Evolutionary conservation across 2,329 filamentous ascomycete species (phyloP).

Genomic region (Cercospora sp.): DNA sequence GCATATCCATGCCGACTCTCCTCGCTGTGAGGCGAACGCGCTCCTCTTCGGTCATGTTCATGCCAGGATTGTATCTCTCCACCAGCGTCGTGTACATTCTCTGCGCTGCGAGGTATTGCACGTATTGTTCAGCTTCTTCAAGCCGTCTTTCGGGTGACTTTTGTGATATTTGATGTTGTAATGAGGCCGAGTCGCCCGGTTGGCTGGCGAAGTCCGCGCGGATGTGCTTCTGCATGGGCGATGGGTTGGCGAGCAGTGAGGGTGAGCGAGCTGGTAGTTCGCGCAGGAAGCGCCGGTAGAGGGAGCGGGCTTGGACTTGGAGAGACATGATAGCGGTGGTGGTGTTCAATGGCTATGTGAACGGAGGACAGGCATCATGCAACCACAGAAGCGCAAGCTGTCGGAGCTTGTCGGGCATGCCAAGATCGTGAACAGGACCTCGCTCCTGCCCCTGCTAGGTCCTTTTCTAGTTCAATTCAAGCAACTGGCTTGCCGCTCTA

Average conservation of each 20-base stretch:
- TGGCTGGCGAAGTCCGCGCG: conserved; percentile 58
- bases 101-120: conserved; percentile 82
- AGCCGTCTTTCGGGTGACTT: conserved; percentile 36
- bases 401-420: conserved; percentile 5
- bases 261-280: conserved; percentile 74
- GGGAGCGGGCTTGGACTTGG: conserved; percentile 60
- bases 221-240: conserved; percentile 69
- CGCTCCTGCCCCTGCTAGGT: background rate
- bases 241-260: conserved; percentile 55
- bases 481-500: background rate
- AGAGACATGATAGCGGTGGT: conserved; percentile 35
- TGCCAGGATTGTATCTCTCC: conserved; percentile 91
- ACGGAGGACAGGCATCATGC: background rate
- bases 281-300: conserved; percentile 86
- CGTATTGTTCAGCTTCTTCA: conserved; percentile 71
- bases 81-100: conserved; percentile 76
- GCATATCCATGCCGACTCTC: conserved; percentile 87
- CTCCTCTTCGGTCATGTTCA: conserved; percentile 83
- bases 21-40: conserved; percentile 78
- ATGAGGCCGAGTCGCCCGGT: conserved; percentile 38
- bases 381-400: background rate
- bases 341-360: background rate
- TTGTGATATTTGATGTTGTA: conserved; percentile 25
- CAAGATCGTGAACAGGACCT: background rate
- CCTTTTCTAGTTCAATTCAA: background rate